Evolutionary conservation across 108 stramenopile species (phyloP).

Genomic region (Skeletonema marinoi): DNA sequence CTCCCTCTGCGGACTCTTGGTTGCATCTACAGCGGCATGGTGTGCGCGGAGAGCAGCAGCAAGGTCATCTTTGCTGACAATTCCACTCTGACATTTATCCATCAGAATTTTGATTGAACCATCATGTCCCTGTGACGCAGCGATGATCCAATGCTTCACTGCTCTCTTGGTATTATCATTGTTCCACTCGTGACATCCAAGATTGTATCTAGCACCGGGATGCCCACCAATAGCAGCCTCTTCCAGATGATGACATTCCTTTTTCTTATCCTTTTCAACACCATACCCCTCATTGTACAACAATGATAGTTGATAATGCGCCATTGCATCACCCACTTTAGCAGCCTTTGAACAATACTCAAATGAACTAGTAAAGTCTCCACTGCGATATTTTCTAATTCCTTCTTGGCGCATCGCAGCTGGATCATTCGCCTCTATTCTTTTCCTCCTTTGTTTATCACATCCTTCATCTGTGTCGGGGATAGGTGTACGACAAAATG

Average conservation of each 20-base stretch:
- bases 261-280: neutral
- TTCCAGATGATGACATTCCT: neutral
- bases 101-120: no score
- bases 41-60: no score
- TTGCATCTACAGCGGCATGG: no score
- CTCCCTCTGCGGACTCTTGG: no score
- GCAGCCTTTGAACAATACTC: conserved; percentile 1
- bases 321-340: neutral
- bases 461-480: no score
- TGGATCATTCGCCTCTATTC: neutral
- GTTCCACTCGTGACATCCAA: conserved; percentile 1
- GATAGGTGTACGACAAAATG: no score
- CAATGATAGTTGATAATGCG: neutral
- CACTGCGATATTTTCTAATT: neutral
- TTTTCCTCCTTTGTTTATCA: neutral
- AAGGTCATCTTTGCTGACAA: no score
- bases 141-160: no score
- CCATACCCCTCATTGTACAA: neutral
- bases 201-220: neutral
- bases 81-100: no score
- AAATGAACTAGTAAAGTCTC: no score
- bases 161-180: neutral
- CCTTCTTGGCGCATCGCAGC: neutral
- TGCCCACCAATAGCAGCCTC: neutral
- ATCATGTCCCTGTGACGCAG: no score